Evolutionary conservation across 1,284 basidiomycete species (phyloP).

Genomic region (Sanghuangporus weigelae): DNA sequence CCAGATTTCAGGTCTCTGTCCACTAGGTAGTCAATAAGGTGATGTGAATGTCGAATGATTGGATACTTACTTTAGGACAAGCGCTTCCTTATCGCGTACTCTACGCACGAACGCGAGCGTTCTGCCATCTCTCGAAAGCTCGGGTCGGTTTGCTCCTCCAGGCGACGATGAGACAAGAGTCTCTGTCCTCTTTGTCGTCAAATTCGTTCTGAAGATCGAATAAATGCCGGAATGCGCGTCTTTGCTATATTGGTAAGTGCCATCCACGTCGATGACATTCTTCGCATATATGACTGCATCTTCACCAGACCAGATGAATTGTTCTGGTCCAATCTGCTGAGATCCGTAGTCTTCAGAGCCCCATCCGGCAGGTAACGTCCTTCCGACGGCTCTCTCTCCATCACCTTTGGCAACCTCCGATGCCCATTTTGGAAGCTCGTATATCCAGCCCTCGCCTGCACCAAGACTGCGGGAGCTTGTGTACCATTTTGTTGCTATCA

Average conservation of each 20-base stretch:
- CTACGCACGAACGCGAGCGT: slow-evolving; percentile 71
- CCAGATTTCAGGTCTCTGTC: slow-evolving; percentile 62
- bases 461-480: slow-evolving; percentile 55
- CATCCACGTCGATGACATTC: slow-evolving; percentile 50
- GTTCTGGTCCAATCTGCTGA: slow-evolving; percentile 69
- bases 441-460: slow-evolving; percentile 70
- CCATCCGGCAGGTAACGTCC: slow-evolving; percentile 57
- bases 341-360: slow-evolving; percentile 49
- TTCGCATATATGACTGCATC: slow-evolving; percentile 61
- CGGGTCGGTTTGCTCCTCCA: slow-evolving; percentile 67
- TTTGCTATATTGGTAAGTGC: slow-evolving; percentile 57
- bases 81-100: slow-evolving; percentile 63
- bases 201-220: slow-evolving; percentile 56
- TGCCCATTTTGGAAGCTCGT: slow-evolving; percentile 22
- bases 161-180: slow-evolving; percentile 50
- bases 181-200: slow-evolving; percentile 48
- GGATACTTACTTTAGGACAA: slow-evolving; percentile 56
- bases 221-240: slow-evolving; percentile 70
- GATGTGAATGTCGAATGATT: neutral
- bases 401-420: slow-evolving; percentile 30
- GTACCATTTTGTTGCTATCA: slow-evolving; percentile 75
- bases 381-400: slow-evolving; percentile 50
- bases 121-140: slow-evolving; percentile 60
- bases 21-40: neutral
- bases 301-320: slow-evolving; percentile 53